Evolutionary conservation across 164 flowering plant species (phyloP), one percentile per base, ranked within the genome.

Genomic region (Stephania japonica): DNA sequence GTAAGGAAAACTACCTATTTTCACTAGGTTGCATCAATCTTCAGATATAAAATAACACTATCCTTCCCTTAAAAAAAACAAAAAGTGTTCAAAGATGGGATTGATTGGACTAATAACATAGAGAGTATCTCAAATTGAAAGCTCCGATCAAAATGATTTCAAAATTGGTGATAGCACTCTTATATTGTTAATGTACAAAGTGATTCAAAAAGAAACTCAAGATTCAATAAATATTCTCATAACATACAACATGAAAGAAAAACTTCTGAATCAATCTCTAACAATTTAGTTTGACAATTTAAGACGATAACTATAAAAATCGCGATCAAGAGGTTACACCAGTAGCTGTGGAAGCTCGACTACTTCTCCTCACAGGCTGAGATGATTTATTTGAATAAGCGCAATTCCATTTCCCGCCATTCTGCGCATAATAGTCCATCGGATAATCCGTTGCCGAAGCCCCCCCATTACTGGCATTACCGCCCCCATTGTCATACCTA

Each of bases 361-460:
- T 25, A 71, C 77, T 85, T 78, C 85, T 86, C 42, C 79, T 72
- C 13, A 44, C 18, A 50, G 82, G 85, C 27, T 85, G 88, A 50
- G 81, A 70, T 7, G 74, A 16, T 76, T 86, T 91, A 81, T 83
- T 93, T 7, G 84, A 76, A 79, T 91, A 89, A 53, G 87, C 81
- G 4, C 91, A 86, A 80, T 93, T 95, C 98, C 97, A 95, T 5
- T 91, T 92, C 43, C 97, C 99, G 70, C 98, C 99, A 80, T 93
- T 94, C 78, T 90, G 93, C 59, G 97, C 94, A 87, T 95, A 95
- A 77, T 95, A 95, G 78, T 95, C 98, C 99, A 95, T 95, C 0
- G 99, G 99, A 80, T 93, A 93, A 67, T 88, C 97, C 24, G 75
- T 79, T 16, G 63, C 78, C 5, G 59, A 78, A 7, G 59, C 42